These are phyloP conservation scores for Pisolithus albus DNA, from an alignment of 768 basidiomycete species.

Conservation along the genomic window DNA sequence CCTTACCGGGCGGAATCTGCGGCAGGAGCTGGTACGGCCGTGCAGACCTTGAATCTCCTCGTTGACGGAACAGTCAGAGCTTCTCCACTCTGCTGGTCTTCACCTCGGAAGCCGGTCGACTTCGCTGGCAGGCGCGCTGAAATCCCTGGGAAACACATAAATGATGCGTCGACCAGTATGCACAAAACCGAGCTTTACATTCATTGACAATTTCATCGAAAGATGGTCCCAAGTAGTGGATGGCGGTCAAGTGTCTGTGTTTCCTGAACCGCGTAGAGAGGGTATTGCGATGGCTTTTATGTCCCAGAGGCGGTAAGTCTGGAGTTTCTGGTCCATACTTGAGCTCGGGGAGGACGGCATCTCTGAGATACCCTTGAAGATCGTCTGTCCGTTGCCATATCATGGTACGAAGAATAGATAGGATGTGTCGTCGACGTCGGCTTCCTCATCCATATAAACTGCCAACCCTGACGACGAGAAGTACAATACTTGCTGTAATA, in stretches of 20 bases:
- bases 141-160: slow-evolving; percentile 18
- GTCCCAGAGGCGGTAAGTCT: slow-evolving; percentile 17
- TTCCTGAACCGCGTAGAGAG: slow-evolving; percentile 28
- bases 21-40: slow-evolving; percentile 23
- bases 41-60: slow-evolving; percentile 21
- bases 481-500: slow-evolving; percentile 1
- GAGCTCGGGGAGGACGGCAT: slow-evolving; percentile 27
- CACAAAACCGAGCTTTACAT: slow-evolving; percentile 13
- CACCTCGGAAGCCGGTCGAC: slow-evolving; percentile 22
- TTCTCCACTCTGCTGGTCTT: slow-evolving; percentile 24
- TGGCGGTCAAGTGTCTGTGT: slow-evolving; percentile 26
- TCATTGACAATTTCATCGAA: slow-evolving; percentile 25
- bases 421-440: neutral
- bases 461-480: neutral
- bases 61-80: slow-evolving; percentile 27
- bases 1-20: slow-evolving; percentile 27
- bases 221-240: slow-evolving; percentile 18
- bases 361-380: slow-evolving; percentile 29
- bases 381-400: slow-evolving; percentile 27
- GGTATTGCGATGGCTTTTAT: slow-evolving; percentile 31
- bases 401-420: slow-evolving; percentile 9
- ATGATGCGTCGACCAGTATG: neutral
- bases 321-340: slow-evolving; percentile 20
- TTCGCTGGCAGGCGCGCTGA: slow-evolving; percentile 20
- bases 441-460: neutral